Evolutionary conservation across 768 basidiomycete genomes (phyloP).

Genomic region (Russula vinacea): DNA sequence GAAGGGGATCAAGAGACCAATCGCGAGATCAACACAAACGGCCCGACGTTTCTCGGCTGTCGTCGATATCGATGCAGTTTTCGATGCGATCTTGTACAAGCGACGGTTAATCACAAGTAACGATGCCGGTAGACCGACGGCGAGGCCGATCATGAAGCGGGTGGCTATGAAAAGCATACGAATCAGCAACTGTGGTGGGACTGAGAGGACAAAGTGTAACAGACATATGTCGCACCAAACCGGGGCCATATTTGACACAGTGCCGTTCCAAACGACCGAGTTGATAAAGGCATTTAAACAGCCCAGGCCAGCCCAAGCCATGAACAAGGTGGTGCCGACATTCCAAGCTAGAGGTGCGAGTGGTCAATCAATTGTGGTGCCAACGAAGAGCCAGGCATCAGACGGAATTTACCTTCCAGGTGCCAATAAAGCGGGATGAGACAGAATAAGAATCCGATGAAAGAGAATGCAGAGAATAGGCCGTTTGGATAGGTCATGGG

Average conservation of each 20-base stretch:
- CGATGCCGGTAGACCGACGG: constrained; percentile 36
- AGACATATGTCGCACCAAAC: constrained; percentile 58
- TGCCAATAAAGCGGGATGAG: constrained; percentile 55
- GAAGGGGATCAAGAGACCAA: constrained; percentile 23
- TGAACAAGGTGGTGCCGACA: constrained; percentile 67
- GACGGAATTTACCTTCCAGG: constrained; percentile 41
- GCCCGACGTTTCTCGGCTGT: constrained; percentile 18
- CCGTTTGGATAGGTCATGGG: constrained; percentile 23
- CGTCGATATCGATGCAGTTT: background rate
- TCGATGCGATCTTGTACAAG: constrained; percentile 33
- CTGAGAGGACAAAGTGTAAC: constrained; percentile 26
- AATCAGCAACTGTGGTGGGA: background rate
- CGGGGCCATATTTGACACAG: constrained; percentile 46
- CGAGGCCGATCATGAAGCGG: constrained; percentile 33
- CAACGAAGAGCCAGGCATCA: background rate
- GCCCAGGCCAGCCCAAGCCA: constrained; percentile 58
- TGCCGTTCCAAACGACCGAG: constrained; percentile 64
- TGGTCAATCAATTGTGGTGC: background rate
- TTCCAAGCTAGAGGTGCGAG: constrained; percentile 49
- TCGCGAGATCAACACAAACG: constrained; percentile 17
- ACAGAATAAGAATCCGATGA: constrained; percentile 49
- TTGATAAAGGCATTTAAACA: constrained; percentile 65
- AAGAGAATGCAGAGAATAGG: constrained; percentile 40
- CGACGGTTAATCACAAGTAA: constrained; percentile 41
- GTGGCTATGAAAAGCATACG: constrained; percentile 31